Evolutionary conservation across 2,329 filamentous ascomycete species (phyloP).

Genomic region (Fusarium citri): DNA sequence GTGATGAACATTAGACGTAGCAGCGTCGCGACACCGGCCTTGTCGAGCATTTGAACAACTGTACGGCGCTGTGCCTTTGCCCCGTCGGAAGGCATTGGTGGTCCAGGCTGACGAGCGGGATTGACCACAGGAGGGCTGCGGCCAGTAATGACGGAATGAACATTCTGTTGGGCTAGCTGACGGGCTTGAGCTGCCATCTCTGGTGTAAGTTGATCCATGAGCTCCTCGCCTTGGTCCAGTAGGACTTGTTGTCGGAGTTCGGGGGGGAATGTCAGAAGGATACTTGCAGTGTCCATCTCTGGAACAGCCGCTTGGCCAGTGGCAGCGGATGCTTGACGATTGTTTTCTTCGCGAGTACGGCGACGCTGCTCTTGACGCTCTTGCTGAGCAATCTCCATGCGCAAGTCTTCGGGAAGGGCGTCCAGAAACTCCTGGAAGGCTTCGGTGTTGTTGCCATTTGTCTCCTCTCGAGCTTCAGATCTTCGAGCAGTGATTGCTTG

Average conservation of each 20-base stretch:
- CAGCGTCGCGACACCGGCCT: slow-evolving; percentile 93
- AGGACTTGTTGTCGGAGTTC: slow-evolving; percentile 86
- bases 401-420: slow-evolving; percentile 89
- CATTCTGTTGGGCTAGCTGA: slow-evolving; percentile 63
- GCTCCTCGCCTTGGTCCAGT: slow-evolving; percentile 90
- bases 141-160: slow-evolving; percentile 48
- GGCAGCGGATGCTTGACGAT: slow-evolving; percentile 70
- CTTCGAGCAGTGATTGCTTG: slow-evolving; percentile 87
- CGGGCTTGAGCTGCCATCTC: slow-evolving; percentile 90
- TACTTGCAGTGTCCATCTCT: slow-evolving; percentile 94
- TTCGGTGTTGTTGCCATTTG: slow-evolving; percentile 79
- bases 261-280: slow-evolving; percentile 89
- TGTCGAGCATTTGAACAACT: slow-evolving; percentile 96
- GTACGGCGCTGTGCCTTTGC: slow-evolving; percentile 80
- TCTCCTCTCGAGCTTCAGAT: slow-evolving; percentile 77
- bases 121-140: slow-evolving; percentile 47
- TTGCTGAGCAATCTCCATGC: slow-evolving; percentile 89
- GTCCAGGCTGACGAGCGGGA: slow-evolving; percentile 36
- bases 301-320: slow-evolving; percentile 66
- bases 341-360: slow-evolving; percentile 84
- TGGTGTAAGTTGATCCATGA: slow-evolving; percentile 84
- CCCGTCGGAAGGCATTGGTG: slow-evolving; percentile 57
- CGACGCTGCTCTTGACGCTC: slow-evolving; percentile 90
- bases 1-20: slow-evolving; percentile 98
- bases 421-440: slow-evolving; percentile 95